Base-by-base conservation (phyloP, 371 early-diverging fungal species). In the Rhizomucor pusillus region DNA sequence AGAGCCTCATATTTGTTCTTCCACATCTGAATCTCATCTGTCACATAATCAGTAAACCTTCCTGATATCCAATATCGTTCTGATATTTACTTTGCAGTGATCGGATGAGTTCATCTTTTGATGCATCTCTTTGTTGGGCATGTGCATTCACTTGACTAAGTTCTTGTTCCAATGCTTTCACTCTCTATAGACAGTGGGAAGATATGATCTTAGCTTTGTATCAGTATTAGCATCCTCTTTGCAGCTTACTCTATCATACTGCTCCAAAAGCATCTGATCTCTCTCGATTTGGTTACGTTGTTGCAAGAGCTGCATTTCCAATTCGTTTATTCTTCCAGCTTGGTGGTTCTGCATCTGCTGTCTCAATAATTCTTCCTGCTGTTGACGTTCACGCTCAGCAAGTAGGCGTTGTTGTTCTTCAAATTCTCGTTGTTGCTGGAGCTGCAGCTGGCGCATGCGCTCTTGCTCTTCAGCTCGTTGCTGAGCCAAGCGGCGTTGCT, bases 1-100 rank as follows among this genome's bases (percentile, higher is more conserved):
- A 95, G 69, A 9, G 90, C 89, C 61, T 93, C 94, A 59, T 93
- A 93, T 67, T 93, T 95, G 61, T 87, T 86, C 77, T 90, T 93
- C 90, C 91, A 92, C 70, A 89, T 85, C 54, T 86, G 84, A 24
- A 91, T 80, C 65, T 87, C 77, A 69, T 83, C 87, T 85, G 34
- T 45, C 19, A 53, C 25, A 25, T 37, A 35, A 33, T 6, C 5
- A 23, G n/a, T 20, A 4, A 29, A 43, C 13, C 14, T 19, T 7
- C 7, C 12, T 20, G 36, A 18, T 12, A 25, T 13, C 34, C 11
- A 23, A 2, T 29, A 46, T 9, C 5, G 24, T 13, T 22, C 37
- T 43, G 13, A 16, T 18, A 66, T 63, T 70, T 83, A 73, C 87
- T 88, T 75, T 92, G 91, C 43, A 90, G 75, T 49, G 84, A 81